Evolutionary conservation across 441 rosid species (phyloP).

Genomic region (Euphorbia schlechtendalii): DNA sequence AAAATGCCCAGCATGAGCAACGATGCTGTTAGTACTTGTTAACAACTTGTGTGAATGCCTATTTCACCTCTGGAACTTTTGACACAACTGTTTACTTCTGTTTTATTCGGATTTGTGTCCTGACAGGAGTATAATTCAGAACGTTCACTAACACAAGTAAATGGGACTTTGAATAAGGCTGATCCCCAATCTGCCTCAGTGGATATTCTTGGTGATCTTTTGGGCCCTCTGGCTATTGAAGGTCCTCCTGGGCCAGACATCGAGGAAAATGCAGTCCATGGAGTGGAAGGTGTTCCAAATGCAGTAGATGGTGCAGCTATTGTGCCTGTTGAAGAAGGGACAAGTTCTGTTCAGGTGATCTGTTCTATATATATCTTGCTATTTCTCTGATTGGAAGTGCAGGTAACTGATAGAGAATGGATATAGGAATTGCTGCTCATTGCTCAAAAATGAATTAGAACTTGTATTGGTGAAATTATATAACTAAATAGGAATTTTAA

Average conservation of each 20-base stretch:
- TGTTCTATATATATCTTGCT: not conserved
- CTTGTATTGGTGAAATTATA: too few species aligned
- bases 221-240: slow-evolving; percentile 87
- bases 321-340: slow-evolving; percentile 68
- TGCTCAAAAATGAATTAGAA: too few species aligned
- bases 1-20: slow-evolving; percentile 61
- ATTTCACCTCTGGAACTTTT: not conserved
- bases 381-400: not conserved
- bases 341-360: slow-evolving; percentile 70
- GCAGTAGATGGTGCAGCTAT: slow-evolving; percentile 74
- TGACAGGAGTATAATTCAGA: slow-evolving; percentile 50
- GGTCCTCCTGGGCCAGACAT: slow-evolving; percentile 55
- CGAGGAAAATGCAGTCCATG: slow-evolving; percentile 38
- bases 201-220: slow-evolving; percentile 71
- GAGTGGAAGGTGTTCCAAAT: slow-evolving; percentile 43
- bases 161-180: slow-evolving; percentile 50
- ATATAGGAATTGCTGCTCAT: too few species aligned
- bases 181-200: slow-evolving; percentile 59
- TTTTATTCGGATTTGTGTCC: slow-evolving; percentile 23
- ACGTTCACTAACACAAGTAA: slow-evolving; percentile 36
- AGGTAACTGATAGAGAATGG: not conserved
- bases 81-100: slow-evolving; percentile 20
- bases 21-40: slow-evolving; percentile 39
- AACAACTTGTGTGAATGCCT: slow-evolving; percentile 26
- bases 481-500: too few species aligned